Percentiles rank a stretch among this genome's conserved stretches.
phyloP scores from a whole-genome alignment of 169 alveolate species.

The Cryptosporidium meleagridis region DNA sequence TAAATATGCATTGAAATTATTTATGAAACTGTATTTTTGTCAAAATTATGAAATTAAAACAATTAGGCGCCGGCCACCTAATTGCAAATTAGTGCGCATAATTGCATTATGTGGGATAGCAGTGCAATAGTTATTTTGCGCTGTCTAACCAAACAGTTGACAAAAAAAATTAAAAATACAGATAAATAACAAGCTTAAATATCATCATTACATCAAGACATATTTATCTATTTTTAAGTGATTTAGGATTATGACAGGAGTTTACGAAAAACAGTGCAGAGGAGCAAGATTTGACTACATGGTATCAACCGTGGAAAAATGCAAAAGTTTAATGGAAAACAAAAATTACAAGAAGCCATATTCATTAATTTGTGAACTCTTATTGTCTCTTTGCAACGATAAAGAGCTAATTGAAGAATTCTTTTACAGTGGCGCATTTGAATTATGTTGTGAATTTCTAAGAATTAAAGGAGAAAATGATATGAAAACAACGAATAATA shows the following conservation, averaged over 20 bases:
- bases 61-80: background rate
- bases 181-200: background rate
- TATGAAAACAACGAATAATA: conserved; percentile 9
- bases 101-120: background rate
- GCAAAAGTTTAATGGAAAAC: background rate
- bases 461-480: conserved; percentile 42
- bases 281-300: conserved; percentile 73
- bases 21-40: too few relatives aligned
- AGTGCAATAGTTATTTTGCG: conserved; percentile 23
- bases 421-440: conserved; percentile 74
- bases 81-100: background rate
- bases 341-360: conserved; percentile 23
- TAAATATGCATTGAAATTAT: too few relatives aligned
- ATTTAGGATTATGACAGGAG: conserved; percentile 52
- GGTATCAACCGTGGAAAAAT: conserved; percentile 49
- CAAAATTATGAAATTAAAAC: too few relatives aligned
- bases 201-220: background rate
- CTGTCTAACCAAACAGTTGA: conserved; percentile 39
- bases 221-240: background rate
- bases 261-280: conserved; percentile 67
- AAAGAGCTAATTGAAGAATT: conserved; percentile 54
- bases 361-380: conserved; percentile 16
- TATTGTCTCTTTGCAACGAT: conserved; percentile 47
- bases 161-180: background rate
- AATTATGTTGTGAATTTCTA: conserved; percentile 59